Conservation (phyloP, 352 stramenopile genomes). For the Salisapilia sapeloensis region DNA sequence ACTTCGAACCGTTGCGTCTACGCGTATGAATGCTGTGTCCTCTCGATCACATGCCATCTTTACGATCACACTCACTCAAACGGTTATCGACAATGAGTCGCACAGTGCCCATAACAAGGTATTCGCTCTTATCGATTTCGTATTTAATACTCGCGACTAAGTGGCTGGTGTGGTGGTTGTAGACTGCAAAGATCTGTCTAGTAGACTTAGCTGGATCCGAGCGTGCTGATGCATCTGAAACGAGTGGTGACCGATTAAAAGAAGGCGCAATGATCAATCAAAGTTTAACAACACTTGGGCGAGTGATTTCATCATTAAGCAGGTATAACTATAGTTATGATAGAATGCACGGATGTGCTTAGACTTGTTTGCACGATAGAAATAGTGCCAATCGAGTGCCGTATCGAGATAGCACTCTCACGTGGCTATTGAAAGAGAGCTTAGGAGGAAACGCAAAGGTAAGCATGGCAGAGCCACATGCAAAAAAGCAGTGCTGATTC, state of each 20-base stretch:
- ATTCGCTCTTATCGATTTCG: not conserved
- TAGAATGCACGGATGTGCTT: not conserved
- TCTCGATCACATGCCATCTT: constrained; percentile 95
- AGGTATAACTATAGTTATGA: constrained; percentile 28
- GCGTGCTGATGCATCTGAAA: constrained; percentile 58
- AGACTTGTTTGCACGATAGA: constrained; percentile 1
- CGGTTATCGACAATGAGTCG: constrained; percentile 34
- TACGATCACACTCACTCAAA: constrained; percentile 86
- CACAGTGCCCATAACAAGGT: constrained; percentile 56
- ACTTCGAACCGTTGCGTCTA: constrained; percentile 87
- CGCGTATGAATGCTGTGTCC: constrained; percentile 93
- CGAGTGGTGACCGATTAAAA: constrained; percentile 77
- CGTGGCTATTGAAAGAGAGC: constrained; percentile 77
- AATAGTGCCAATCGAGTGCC: constrained; percentile 38
- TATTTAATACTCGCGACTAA: not conserved
- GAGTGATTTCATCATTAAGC: constrained; percentile 76
- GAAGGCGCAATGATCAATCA: constrained; percentile 89
- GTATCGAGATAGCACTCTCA: constrained; percentile 76
- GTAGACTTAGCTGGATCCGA: constrained; percentile 76
- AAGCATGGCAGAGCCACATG: not conserved
- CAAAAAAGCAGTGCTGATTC: not conserved
- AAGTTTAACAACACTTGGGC: constrained; percentile 77
- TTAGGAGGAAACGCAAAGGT: constrained; percentile 71
- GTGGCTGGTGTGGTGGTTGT: not conserved
- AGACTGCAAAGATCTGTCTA: constrained; percentile 79